Conservation (phyloP, 306 rosid genomes). For the Aeschynomene evenia region DNA sequence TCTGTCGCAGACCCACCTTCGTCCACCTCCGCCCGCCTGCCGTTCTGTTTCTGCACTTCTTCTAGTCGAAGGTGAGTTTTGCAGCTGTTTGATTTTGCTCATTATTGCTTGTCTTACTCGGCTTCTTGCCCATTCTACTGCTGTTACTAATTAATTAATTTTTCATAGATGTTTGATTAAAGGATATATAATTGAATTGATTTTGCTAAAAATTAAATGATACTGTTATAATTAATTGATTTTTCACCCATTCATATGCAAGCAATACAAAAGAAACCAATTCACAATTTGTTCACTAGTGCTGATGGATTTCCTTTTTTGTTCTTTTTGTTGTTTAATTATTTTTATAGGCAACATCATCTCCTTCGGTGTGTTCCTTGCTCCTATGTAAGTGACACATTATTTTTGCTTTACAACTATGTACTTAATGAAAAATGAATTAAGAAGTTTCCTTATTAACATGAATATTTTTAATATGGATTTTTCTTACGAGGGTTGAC, state of each 20-base stretch:
- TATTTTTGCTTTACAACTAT: neutral
- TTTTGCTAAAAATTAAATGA: conserved; percentile 49
- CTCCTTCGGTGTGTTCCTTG: conserved; percentile 82
- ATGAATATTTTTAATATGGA: too few relatives aligned
- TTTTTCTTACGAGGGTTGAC: neutral
- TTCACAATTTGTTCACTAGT: conserved; percentile 14
- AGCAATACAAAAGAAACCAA: too few relatives aligned
- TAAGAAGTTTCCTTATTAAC: too few relatives aligned
- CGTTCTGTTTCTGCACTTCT: too few relatives aligned
- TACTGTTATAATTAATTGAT: too few relatives aligned
- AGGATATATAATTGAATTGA: neutral
- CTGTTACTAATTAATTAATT: conserved; percentile 47
- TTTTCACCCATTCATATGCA: too few relatives aligned
- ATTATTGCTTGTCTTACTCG: too few relatives aligned
- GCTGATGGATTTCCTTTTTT: conserved; percentile 12
- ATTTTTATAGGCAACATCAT: conserved; percentile 66
- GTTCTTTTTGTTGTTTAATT: neutral
- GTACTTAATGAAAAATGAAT: too few relatives aligned
- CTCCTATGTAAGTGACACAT: conserved; percentile 81
- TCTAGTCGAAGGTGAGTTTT: too few relatives aligned
- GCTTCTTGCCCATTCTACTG: conserved; percentile 89
- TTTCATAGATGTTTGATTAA: neutral
- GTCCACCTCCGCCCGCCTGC: too few relatives aligned
- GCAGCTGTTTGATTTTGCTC: conserved; percentile 83
- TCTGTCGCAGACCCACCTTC: too few relatives aligned